Conservation (phyloP, 2,329 filamentous ascomycete genomes). For the Fusarium sp. region DNA sequence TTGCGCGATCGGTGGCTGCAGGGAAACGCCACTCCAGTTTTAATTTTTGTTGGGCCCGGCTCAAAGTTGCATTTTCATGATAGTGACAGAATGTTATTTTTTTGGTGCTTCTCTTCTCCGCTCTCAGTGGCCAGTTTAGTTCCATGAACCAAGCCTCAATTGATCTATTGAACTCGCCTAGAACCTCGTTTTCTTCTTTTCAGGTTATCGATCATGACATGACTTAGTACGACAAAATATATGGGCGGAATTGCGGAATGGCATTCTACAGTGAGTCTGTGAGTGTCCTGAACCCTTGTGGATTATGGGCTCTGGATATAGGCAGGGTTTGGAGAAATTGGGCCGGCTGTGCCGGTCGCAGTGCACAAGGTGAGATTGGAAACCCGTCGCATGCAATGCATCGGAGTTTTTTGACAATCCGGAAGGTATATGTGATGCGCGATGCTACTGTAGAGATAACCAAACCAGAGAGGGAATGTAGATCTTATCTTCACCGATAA, state of each 20-base stretch:
- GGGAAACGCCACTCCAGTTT: slow-evolving; percentile 4
- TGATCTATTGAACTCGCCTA: not conserved
- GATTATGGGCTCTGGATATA: not conserved
- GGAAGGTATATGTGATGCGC: not conserved
- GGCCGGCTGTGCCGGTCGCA: not conserved
- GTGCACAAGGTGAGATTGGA: not conserved
- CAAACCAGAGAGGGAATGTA: not conserved
- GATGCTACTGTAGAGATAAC: not conserved
- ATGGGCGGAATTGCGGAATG: not conserved
- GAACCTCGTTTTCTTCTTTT: too few relatives aligned
- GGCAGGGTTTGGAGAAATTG: not conserved
- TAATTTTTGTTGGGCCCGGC: not conserved
- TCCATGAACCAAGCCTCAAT: not conserved
- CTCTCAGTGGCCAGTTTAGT: not conserved
- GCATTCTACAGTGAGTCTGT: not conserved
- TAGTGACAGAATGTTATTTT: not conserved
- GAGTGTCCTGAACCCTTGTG: not conserved
- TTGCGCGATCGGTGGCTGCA: slow-evolving; percentile 1
- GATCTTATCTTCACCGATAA: not conserved
- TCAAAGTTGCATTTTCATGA: not conserved
- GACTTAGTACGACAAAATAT: not conserved
- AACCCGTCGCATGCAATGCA: not conserved
- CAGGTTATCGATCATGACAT: not conserved
- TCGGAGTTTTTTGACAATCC: not conserved
- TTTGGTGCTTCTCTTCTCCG: not conserved